Base-by-base conservation (phyloP, 495 filamentous ascomycete genomes). In the Penicillium coffeae region DNA sequence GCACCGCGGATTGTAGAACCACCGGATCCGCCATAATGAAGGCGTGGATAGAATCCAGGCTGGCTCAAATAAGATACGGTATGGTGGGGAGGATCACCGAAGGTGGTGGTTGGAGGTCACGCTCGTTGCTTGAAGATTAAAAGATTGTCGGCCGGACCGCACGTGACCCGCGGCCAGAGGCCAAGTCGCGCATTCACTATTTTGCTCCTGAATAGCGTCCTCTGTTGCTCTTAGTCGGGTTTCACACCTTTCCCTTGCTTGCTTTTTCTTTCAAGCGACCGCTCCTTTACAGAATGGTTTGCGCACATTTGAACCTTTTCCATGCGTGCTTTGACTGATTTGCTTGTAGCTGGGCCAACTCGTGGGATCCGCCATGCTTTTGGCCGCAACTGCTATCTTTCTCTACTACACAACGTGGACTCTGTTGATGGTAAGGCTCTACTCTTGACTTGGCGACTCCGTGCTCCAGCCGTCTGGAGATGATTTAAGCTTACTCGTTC, bases 321-420 rank as follows among this genome's bases (percentile, higher is more conserved):
- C 10, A 25, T 21, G 41, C 5, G 8, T 18, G 1, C 13, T 14
- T 25, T 19, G 7, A 45, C 41, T 51, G 34, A 52, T 27, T 8
- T 6, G 1, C 21, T 8, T 14, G 13, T 51, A 98, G 93, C 87
- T 96, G 72, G 93, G 95, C 76, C 89, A 87, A 81, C 80, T 96
- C 62, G 86, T 95, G 56, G 93, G 94, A 73, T 82, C 94, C 77
- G 87, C 84, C 77, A 99, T 99, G 93, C 88, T 99, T 71, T 82
- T 95, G 77, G 83, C 85, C 77, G 90, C 93, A 64, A 86, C 90
- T 55, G 83, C 86, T 67, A 89, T 99, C 72, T 99, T 99, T 70
- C 83, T 95, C 52, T 99, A 99, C 79, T 99, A 99, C 73, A 94
- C 90, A 14, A 81, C 95, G 59, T 99, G 93, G 93, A 97, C 93